Evolutionary conservation across 345 rosid genomes (phyloP), one percentile per base, ranked within the genome.

Genomic region (Lumnitzera littorea): DNA sequence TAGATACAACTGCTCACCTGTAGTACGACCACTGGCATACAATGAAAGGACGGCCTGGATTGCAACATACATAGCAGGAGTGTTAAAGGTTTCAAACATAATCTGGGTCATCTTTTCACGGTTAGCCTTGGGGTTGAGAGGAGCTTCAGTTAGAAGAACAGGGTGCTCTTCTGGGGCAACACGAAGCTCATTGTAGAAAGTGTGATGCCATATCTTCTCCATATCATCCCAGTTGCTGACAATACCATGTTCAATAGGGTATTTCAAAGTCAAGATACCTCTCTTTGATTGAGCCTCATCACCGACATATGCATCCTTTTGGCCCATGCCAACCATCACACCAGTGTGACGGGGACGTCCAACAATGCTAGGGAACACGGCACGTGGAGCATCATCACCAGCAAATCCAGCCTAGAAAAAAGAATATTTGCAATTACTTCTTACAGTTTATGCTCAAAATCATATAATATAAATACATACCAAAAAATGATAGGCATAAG

Each of bases 81-180:
- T 69, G 52, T 89, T 89, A 77, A 89, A 89, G 61, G 96, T 89
- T 79, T 89, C 96, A 47, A 89, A 89, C 96, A 89, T 89, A 66
- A 87, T 89, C 58, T 90, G 97, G 48, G 97, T 91, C 98, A 91
- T 91, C 84, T 91, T 91, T 81, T 91, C 97, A 68, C 96, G 95
- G 62, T 91, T 91, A 58, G 97, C 97, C 75, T 91, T 91, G n/a
- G 97, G 97, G 68, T 87, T 91, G 59, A 91, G 82, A 60, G 97
- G 97, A 59, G 97, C 97, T 63, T 91, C 97, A 0, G 97, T 91
- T 2, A 91, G 81, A 50, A 67, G 70, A 31, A 67, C 70, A 8
- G 70, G 70, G 70, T 67, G 70, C 55, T 67, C 70, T 48, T 88
- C 96, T 0, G 98, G 98, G 31, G 98, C 96, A 64, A 91, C 98